Evolutionary conservation across 2,329 filamentous ascomycete species (phyloP).

Genomic region (Fusarium guadeloupense): DNA sequence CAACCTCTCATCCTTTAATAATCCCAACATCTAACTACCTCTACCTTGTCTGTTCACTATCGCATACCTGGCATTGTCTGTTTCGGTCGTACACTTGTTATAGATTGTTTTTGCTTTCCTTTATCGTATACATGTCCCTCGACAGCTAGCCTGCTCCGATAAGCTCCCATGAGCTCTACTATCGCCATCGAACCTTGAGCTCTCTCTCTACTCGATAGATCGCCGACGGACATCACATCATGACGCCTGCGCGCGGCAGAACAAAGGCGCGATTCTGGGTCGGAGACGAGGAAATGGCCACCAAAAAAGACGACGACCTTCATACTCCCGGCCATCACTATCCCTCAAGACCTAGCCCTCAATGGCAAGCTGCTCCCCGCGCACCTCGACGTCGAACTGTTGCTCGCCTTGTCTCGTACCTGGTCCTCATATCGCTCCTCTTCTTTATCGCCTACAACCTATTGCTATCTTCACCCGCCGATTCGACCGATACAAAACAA

Average conservation of each 20-base stretch:
- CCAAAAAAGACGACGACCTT: slow-evolving; percentile 68
- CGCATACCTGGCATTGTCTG: not conserved
- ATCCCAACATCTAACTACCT: not conserved
- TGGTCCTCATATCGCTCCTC: slow-evolving; percentile 65
- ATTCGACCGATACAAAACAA: slow-evolving; percentile 4
- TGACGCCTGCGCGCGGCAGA: slow-evolving; percentile 50
- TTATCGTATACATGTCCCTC: slow-evolving; percentile 9
- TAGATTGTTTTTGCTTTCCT: not conserved
- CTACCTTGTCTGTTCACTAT: not conserved
- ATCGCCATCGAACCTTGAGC: slow-evolving; percentile 1
- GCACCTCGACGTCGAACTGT: slow-evolving; percentile 61
- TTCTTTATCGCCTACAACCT: slow-evolving; percentile 57
- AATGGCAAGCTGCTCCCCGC: slow-evolving; percentile 54
- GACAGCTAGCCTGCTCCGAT: slow-evolving; percentile 1
- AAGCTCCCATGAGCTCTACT: slow-evolving; percentile 31
- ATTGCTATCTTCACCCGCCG: slow-evolving; percentile 56
- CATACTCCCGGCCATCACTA: slow-evolving; percentile 41
- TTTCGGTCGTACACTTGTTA: too few relatives aligned
- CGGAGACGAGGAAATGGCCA: slow-evolving; percentile 63
- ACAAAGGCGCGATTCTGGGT: slow-evolving; percentile 54
- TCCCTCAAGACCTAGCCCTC: slow-evolving; percentile 41
- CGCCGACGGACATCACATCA: slow-evolving; percentile 41
- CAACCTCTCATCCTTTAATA: too few relatives aligned
- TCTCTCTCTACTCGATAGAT: not conserved
- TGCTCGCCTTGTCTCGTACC: slow-evolving; percentile 60